Base-by-base conservation (phyloP, 192 early-diverging fungal species). In the Thamnidium elegans region DNA sequence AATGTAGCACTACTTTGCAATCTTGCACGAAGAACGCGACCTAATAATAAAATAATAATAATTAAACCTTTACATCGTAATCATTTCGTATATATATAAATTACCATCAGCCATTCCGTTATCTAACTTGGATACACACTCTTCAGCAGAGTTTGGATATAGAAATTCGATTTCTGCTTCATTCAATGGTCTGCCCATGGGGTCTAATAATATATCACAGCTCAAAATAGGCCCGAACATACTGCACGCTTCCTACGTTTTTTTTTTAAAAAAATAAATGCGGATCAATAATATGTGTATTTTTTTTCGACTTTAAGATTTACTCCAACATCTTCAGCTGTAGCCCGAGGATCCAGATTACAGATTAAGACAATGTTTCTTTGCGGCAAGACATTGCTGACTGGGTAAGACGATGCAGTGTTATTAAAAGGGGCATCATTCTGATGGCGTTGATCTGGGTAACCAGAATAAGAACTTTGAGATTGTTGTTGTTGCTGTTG, bases 311-410 rank as follows among this genome's bases (percentile, higher is more conserved):
- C 8, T 48, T 48, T 5, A 14, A 17, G 1, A 48, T 48, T 59
- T 70, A 80, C 79, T 63, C 72, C 69, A 36, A 80, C 76, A 63
- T 80, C 79, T 8, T 80, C 79, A 9, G 73, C 73, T 39, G 70
- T 80, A 9, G 79, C 77, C n/a, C 65, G 73, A 50, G 76, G 79
- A 48, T 80, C 79, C 31, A 80, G 45, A 32, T 80, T 80, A 47
- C 69, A 70, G 50, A 80, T 77, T 59, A 78, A 62, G 4, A 80
- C 62, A 32, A 70, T 74, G 11, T 39, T 59, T 14, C n/a, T 59
- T 20, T 42, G 19, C 14, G 20, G 19, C 21, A 15, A 45, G 21
- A 8, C 13, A 44, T 10, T 56, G 34, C 2, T 36, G 53, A 17
- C 46, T n/a, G 2, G 46, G 13, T 48, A 48, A 48, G 36, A 39